These are phyloP conservation scores for Saxophila tyrrhenica DNA, from an alignment of 495 filamentous ascomycete species.

Conservation along the genomic window DNA sequence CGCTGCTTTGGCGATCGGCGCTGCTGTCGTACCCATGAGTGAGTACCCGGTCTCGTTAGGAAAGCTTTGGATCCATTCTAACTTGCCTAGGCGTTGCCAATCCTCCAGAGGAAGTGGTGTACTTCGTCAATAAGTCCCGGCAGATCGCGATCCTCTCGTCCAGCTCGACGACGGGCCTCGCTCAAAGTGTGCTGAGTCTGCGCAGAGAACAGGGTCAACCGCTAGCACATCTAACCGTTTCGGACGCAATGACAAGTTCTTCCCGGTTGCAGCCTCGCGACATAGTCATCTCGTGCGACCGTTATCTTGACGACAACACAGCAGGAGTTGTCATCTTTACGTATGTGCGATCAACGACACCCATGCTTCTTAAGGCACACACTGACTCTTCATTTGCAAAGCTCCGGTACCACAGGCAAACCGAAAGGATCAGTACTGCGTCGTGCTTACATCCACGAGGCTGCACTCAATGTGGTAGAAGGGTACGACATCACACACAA, in stretches of 20 bases:
- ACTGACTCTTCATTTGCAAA: too few relatives aligned
- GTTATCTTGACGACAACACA: slow-evolving; percentile 19
- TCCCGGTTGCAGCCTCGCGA: slow-evolving; percentile 6
- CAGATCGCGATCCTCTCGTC: slow-evolving; percentile 19
- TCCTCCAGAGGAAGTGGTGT: slow-evolving; percentile 33
- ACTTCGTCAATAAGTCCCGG: slow-evolving; percentile 28
- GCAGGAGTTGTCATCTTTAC: slow-evolving; percentile 25
- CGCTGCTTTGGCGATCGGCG: slow-evolving; percentile 32
- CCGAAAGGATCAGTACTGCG: slow-evolving; percentile 27
- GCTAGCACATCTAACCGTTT: slow-evolving; percentile 15
- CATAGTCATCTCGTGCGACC: slow-evolving; percentile 17
- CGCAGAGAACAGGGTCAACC: slow-evolving; percentile 10
- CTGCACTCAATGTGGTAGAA: slow-evolving; percentile 19
- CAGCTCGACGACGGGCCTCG: not conserved
- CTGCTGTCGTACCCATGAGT: slow-evolving; percentile 24
- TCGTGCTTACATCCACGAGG: slow-evolving; percentile 19
- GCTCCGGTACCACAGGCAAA: slow-evolving; percentile 26
- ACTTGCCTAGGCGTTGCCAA: slow-evolving; percentile 4
- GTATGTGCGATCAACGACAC: too few relatives aligned
- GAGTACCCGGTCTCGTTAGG: not conserved
- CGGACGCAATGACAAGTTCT: not conserved
- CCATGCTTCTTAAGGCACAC: too few relatives aligned
- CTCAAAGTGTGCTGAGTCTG: slow-evolving; percentile 3
- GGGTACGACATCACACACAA: slow-evolving; percentile 15
- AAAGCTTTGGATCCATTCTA: not conserved